phyloP scores from a whole-genome alignment of 2,329 filamentous ascomycete species.

The Atkinsonella texensis region DNA sequence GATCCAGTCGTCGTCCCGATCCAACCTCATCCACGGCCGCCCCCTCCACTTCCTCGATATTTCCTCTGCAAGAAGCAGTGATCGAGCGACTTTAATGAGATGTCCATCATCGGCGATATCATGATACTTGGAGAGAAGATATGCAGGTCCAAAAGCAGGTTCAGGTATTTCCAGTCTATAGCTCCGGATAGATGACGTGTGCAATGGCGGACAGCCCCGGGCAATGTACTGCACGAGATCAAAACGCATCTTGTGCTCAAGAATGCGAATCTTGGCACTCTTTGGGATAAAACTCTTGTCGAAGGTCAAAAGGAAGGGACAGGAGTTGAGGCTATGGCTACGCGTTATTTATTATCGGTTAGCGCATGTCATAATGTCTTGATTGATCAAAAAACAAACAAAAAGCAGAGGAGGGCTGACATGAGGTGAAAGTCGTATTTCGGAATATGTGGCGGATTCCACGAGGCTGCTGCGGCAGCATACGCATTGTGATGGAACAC shows the following conservation, averaged over 20 bases:
- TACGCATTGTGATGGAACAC: slow-evolving; percentile 57
- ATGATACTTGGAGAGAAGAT: slow-evolving; percentile 36
- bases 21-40: slow-evolving; percentile 39
- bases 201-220: slow-evolving; percentile 47
- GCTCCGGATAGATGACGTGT: slow-evolving; percentile 27
- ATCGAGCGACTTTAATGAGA: slow-evolving; percentile 60
- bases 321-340: slow-evolving; percentile 64
- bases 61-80: slow-evolving; percentile 51
- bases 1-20: slow-evolving; percentile 45
- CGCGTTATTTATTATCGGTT: not conserved
- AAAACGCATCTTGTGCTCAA: slow-evolving; percentile 72
- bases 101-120: slow-evolving; percentile 65
- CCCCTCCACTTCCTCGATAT: slow-evolving; percentile 32
- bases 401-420: slow-evolving; percentile 20
- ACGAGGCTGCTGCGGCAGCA: slow-evolving; percentile 41
- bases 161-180: slow-evolving; percentile 44
- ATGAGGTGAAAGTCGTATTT: slow-evolving; percentile 74
- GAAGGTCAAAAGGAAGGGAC: slow-evolving; percentile 63
- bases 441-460: slow-evolving; percentile 49
- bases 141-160: slow-evolving; percentile 30
- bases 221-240: slow-evolving; percentile 67
- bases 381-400: too few relatives aligned
- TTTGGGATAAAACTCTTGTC: slow-evolving; percentile 49
- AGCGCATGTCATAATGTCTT: not conserved
- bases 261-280: slow-evolving; percentile 51